A percentile compares a stretch with the other conserved stretches of the same genome.
Conservation (phyloP, 768 basidiomycete species). For the Termitomyces sp. region DNA sequence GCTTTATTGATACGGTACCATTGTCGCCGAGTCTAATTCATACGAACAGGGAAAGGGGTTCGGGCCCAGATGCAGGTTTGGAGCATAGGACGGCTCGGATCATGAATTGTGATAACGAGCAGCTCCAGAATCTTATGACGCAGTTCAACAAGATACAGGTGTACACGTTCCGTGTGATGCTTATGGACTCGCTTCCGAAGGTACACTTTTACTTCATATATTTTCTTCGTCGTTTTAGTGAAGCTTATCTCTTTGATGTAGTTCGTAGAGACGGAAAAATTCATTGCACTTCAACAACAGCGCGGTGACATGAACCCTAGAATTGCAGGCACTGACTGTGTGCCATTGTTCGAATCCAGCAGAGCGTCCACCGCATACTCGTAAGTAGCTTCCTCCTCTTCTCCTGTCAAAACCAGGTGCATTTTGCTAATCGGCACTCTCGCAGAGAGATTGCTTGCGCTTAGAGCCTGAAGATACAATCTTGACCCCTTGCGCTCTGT, state of each 20-base stretch:
- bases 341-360: neutral
- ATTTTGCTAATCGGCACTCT: neutral
- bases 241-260: neutral
- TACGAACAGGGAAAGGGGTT: neutral
- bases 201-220: neutral
- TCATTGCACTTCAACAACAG: constrained; percentile 2
- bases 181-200: constrained; percentile 12
- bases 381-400: neutral
- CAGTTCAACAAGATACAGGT: constrained; percentile 10
- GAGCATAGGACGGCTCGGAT: constrained; percentile 7
- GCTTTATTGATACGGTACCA: constrained; percentile 7
- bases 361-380: constrained; percentile 6
- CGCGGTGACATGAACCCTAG: constrained; percentile 1
- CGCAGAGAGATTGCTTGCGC: neutral
- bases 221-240: neutral
- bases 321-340: neutral
- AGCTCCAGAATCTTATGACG: constrained; percentile 6
- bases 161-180: constrained; percentile 13
- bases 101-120: constrained; percentile 7
- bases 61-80: neutral
- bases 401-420: neutral
- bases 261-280: constrained; percentile 11
- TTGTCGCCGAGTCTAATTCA: neutral
- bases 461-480: neutral
- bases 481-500: neutral